Conservation (phyloP, 208 protist species). For the Crithidia fasciculata region DNA sequence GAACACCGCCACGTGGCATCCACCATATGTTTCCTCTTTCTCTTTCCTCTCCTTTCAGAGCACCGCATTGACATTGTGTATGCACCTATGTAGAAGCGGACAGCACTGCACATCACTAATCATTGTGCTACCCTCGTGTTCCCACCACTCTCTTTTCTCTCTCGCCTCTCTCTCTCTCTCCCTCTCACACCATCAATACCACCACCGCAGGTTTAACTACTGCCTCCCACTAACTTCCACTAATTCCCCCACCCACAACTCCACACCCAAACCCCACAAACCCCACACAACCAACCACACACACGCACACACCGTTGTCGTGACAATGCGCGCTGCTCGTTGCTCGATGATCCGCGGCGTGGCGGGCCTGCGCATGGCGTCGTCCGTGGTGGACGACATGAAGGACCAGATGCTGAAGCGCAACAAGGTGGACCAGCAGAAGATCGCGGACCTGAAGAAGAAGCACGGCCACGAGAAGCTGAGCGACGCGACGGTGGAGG, state of each 20-base stretch:
- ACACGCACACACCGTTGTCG: no score
- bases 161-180: not conserved
- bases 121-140: no score
- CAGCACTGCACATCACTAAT: no score
- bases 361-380: constrained; percentile 34
- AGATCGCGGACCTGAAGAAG: constrained; percentile 87
- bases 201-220: not conserved
- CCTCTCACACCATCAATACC: not conserved
- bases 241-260: not conserved
- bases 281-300: no score
- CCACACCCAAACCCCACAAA: not conserved
- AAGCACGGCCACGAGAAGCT: constrained; percentile 85
- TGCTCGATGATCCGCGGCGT: constrained; percentile 15
- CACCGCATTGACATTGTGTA: no score
- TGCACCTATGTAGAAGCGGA: no score
- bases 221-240: not conserved
- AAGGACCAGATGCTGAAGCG: constrained; percentile 48
- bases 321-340: constrained; percentile 50
- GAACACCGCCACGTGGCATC: no score
- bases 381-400: constrained; percentile 53
- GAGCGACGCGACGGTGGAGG: constrained; percentile 88
- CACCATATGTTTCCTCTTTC: no score
- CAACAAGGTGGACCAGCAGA: constrained; percentile 46
- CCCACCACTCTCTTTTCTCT: no score
- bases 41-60: no score